Evolutionary conservation across 1,284 basidiomycete genomes (phyloP), one percentile per base, ranked within the genome.

Genomic region (Xerocomus minutiporus): DNA sequence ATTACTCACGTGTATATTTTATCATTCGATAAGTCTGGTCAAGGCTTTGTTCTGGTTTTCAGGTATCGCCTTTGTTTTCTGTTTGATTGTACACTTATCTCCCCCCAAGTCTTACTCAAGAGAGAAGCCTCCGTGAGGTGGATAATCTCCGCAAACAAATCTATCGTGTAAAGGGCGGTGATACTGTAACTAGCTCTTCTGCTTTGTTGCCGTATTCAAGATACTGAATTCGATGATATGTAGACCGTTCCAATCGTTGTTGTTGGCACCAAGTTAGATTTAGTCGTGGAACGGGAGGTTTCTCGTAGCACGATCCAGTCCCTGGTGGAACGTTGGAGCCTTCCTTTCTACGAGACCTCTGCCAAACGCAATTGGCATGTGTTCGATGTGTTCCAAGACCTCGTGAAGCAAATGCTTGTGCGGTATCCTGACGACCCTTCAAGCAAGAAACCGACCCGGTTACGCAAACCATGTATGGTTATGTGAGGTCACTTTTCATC

Each of bases 191-290:
- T 67, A n/a, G 20, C 35, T 36, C 25, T 49, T 41, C 7, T 26
- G 29, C 26, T 4, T 46, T 54, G 28, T 35, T 13, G 7, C 9
- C 9, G 7, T 28, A 17, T 29, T 40, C 6, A 15, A 39, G 4
- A 48, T 50, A 29, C 49, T 66, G 29, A 67, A 12, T 8, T 9
- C 32, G n/a, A 41, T 36, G 51, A 34, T 49, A 15, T 57, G 44
- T 58, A 86, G 84, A 72, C 73, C 36, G 71, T 89, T 29, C 92
- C 92, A 8, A 88, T 95, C 60, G 88, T 94, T 35, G 79, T 94
- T 11, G 91, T 93, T 15, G 92, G 92, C 41, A 93, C 92, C 50
- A 95, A 95, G 70, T 79, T 90, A 54, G 93, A 95, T 69, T 81
- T 94, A 50, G 78, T 79, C 34, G 82, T 80, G 56, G 91, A 94